Base-by-base conservation (phyloP, 768 basidiomycete species). In the Tylopilus felleus region DNA sequence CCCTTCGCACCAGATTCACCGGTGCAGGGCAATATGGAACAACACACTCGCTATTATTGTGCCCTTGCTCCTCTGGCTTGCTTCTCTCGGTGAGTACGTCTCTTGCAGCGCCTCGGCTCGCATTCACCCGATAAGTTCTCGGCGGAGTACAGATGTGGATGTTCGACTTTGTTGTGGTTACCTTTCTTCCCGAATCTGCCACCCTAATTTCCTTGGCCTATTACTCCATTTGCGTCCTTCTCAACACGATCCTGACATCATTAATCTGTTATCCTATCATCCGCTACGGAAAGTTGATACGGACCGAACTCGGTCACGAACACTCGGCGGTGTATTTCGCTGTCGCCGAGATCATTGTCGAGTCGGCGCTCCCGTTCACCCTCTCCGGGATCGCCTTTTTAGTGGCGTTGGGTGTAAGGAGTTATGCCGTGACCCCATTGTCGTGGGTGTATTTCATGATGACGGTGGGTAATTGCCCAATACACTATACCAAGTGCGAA, bases 401-500 rank as follows among this genome's bases (percentile, higher is more conserved):
- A 31, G 25, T 48, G 10, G 5, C 33, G 10, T 12, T 48, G 23
- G 47, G 47, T 19, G n/a, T 13, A 13, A 38, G 25, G 8, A 25
- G 22, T 48, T 4, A 13, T n/a, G n/a, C 12, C 14, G 5, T 48
- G 23, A 38, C 8, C 35, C 17, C 35, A 9, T 17, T 38, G 10
- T 38, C 47, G 23, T 48, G 47, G 36, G 47, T 48, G 47, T 48
- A 38, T 25, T 48, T 48, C 35, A 48, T 48, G 36, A 38, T 38
- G 36, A 38, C 17, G 36, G 47, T 38, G 10, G n/a, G 47, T 38
- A n/a, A 19, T 5, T 10, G 14, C 14, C 33, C 33, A 6, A 13
- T 35, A 6, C 33, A 16, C 4, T 27, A 27, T n/a, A n/a, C 25
- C 7, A 7, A 3, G 25, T 7, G 25, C 25, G 7, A 27, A 27